These are phyloP conservation scores for Calocybe indica DNA, from an alignment of 768 basidiomycete genomes.

Conservation along the genomic window DNA sequence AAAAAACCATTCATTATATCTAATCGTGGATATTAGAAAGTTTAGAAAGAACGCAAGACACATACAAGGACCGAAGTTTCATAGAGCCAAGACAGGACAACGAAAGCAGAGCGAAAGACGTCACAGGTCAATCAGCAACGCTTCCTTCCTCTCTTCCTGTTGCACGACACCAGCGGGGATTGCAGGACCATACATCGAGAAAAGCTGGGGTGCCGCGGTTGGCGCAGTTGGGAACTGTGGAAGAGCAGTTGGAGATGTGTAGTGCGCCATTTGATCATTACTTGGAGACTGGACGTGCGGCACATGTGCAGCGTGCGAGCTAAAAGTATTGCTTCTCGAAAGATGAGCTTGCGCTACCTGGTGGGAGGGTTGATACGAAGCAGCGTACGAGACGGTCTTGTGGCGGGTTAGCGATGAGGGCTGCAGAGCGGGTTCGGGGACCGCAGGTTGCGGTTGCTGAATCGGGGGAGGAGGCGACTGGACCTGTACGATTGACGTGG, in stretches of 20 bases:
- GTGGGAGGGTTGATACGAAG: constrained; percentile 13
- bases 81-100: no score
- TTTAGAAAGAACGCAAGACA: no score
- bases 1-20: no score
- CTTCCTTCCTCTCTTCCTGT: constrained; percentile 63
- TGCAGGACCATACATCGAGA: constrained; percentile 44
- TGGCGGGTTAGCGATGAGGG: constrained; percentile 2
- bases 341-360: constrained; percentile 2
- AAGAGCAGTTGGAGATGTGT: constrained; percentile 28
- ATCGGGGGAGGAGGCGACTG: no score
- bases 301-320: constrained; percentile 20
- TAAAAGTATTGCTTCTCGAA: constrained; percentile 8
- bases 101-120: not conserved
- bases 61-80: no score
- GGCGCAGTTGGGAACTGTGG: constrained; percentile 66
- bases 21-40: no score
- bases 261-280: constrained; percentile 22
- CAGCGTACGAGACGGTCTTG: constrained; percentile 28
- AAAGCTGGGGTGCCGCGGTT: constrained; percentile 49
- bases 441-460: no score
- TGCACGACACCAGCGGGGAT: constrained; percentile 42
- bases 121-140: constrained; percentile 48
- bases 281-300: constrained; percentile 19
- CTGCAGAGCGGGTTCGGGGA: not conserved
- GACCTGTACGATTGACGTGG: no score